Base-by-base conservation (phyloP, 768 basidiomycete species). In the Psilocybe cyanescens region DNA sequence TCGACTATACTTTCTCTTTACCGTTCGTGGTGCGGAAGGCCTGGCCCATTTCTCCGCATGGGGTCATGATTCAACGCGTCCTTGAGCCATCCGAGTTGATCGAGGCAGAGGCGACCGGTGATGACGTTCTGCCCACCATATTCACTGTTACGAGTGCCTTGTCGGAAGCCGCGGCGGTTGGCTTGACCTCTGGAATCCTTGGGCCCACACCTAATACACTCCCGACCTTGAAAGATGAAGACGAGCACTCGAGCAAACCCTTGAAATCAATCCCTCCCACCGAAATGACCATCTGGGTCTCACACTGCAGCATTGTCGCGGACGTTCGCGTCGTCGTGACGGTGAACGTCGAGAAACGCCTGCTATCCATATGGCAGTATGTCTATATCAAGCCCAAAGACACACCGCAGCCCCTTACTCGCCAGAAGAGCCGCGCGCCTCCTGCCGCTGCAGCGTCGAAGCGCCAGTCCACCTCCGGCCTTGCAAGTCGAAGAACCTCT, bases 1-100 rank as follows among this genome's bases (percentile, higher is more conserved):
- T 82, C 35, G 88, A 92, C 65, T 92, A 88, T 68, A 90, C 90
- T 1, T 89, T 93, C 70, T 84, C 89, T 30, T 75, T 95, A 3
- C 93, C 93, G 0, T 95, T 95, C 69, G 83, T 92, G 59, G 90
- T 92, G 3, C 81, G 88, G 39, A 85, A 80, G 62, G 92, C 90
- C 1, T 94, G 91, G 92, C 86, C 92, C 3, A 75, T 92, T 19
- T 80, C 79, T 59, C 93, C 93, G 1, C 88, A 91, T 64, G 93
- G 93, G 1, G 83, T 94, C 24, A 80, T 94, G 76, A 84, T 95
- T 46, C 90, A 94, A 67, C 81, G 93, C 29, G 83, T 85, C 4
- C 77, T 92, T 51, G 90, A 91, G 65, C 79, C 83, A 1, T 76
- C 78, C 5, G 92, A 95, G 70, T 69, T 88, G 4, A 79, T 83